Evolutionary conservation across 345 rosid species (phyloP), one percentile per base, ranked within the genome.

Genomic region (Geranium rotundifolium): DNA sequence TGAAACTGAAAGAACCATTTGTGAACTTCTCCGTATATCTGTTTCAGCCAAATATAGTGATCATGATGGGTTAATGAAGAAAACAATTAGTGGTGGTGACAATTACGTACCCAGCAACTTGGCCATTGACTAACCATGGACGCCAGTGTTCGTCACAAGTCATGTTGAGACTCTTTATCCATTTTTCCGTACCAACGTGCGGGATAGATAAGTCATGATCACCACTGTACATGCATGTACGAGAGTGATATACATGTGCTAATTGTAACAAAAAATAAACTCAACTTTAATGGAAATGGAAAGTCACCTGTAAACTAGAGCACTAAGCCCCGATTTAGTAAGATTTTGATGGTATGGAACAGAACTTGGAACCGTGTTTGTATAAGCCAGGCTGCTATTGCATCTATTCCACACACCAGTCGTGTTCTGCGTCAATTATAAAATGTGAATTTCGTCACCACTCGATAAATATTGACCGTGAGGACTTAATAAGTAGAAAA

Each of bases 151-250:
- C 63, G 19, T 63, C 29, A 20, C 31, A 17, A 39, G 78, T 70
- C 64, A 75, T 23, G 31, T 57, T 30, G 4, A 75, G 72, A 29
- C 52, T 18, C 17, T 19, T 13, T 30, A 75, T 64, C 78, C 78
- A 75, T 19, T 61, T 64, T 61, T 67, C 60, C 0, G 78, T 75
- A 2, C 75, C 75, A 6, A 71, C 10, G 54, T 71, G 69, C 6
- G 78, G 65, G 17, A 75, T 66, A 17, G 72, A 67, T 60, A 75
- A 12, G 56, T 74, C 74, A 52, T 74, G 78, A 41, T 74, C 78
- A 12, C 78, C 74, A 16, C 78, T 74, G 74, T 19, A 59, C 16
- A 62, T 37, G 23, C 46, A 19, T 23, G n/a, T n/a, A n/a, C n/a
- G 19, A 29, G 13, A 55, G 19, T 17, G 18, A 20, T 15, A 27